These are phyloP conservation scores for Garcia nutans DNA, from an alignment of 345 rosid species.

Conservation along the genomic window DNA sequence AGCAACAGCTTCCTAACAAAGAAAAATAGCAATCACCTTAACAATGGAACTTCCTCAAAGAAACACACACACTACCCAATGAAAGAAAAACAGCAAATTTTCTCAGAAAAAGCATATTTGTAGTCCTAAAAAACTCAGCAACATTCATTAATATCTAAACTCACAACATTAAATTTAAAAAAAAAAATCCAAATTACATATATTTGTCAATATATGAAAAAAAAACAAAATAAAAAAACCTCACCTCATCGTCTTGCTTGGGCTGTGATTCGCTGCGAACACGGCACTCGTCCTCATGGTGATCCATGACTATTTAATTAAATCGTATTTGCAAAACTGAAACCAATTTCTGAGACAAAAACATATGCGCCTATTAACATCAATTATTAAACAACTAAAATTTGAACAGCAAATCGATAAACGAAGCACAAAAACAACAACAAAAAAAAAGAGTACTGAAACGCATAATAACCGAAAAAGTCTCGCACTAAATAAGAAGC, in stretches of 20 bases:
- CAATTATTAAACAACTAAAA: background rate
- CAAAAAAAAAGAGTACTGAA: background rate
- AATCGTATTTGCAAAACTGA: background rate
- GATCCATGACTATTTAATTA: slow-evolving; percentile 47
- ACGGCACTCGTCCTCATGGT: slow-evolving; percentile 59
- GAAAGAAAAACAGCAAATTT: background rate
- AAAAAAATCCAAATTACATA: background rate
- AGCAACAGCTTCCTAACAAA: slow-evolving; percentile 73
- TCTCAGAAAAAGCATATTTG: background rate
- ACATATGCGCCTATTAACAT: background rate
- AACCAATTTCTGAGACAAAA: background rate
- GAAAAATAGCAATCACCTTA: slow-evolving; percentile 5
- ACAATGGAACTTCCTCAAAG: background rate
- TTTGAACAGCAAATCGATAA: background rate
- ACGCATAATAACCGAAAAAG: background rate
- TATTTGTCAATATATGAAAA: background rate
- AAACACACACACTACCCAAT: no score
- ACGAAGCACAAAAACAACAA: no score
- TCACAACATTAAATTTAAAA: background rate
- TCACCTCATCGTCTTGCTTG: slow-evolving; percentile 81
- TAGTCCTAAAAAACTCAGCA: background rate
- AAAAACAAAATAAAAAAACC: background rate
- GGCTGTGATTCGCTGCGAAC: slow-evolving; percentile 40
- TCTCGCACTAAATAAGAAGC: background rate
- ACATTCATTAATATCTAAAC: background rate